Evolutionary conservation across 345 rosid genomes (phyloP).

Genomic region (Hibiscus trionum): DNA sequence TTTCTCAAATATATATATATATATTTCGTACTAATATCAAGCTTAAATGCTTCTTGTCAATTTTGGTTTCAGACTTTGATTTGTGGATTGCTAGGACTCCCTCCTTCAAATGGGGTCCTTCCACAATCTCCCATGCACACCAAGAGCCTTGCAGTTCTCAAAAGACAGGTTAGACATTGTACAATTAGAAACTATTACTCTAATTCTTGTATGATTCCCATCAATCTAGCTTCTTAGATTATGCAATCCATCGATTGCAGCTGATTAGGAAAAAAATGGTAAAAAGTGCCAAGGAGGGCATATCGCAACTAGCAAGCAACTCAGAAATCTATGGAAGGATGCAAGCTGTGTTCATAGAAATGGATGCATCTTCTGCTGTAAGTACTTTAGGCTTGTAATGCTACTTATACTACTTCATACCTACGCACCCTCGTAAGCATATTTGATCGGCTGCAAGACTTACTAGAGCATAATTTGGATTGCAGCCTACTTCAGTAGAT

Average conservation of each 20-base stretch:
- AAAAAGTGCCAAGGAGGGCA: conserved; percentile 66
- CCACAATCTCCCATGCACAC: conserved; percentile 95
- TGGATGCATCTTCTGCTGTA: conserved; percentile 54
- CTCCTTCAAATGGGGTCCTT: conserved; percentile 91
- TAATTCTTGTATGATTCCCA: background rate
- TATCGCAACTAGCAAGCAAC: conserved; percentile 49
- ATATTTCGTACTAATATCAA: background rate
- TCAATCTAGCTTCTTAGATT: conserved; percentile 7
- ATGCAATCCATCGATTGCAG: conserved; percentile 23
- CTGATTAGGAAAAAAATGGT: conserved; percentile 66
- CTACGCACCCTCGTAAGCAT: background rate
- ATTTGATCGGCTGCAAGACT: conserved; percentile 5
- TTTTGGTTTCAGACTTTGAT: conserved; percentile 52
- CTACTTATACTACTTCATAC: background rate
- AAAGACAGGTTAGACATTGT: conserved; percentile 41
- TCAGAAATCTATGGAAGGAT: conserved; percentile 75
- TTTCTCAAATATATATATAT: background rate
- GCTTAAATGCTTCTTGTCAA: background rate
- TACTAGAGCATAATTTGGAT: conserved; percentile 5
- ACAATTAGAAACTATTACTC: background rate
- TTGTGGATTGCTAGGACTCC: conserved; percentile 79
- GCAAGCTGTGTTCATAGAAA: conserved; percentile 66
- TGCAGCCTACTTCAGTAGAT: conserved; percentile 42
- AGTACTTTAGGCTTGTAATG: conserved; percentile 8
- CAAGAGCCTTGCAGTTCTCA: conserved; percentile 73